Percentiles rank a stretch among this genome's conserved stretches.
Evolutionary conservation across 2,329 filamentous ascomycete species (phyloP).

Genomic region (Hypoxylon sp.): DNA sequence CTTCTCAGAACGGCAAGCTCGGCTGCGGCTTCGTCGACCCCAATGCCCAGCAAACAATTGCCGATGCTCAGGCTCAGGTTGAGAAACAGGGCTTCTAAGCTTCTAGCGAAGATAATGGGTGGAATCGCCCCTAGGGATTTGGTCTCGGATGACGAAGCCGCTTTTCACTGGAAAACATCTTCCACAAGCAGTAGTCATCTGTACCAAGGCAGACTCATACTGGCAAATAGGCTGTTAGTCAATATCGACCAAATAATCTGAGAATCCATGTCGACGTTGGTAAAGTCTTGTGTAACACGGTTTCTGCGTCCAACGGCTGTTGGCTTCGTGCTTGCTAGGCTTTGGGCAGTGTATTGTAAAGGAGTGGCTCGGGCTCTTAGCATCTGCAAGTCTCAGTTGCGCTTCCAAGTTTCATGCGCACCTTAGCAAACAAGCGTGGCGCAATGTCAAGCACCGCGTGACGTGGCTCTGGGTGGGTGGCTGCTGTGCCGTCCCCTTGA

Average conservation of each 20-base stretch:
- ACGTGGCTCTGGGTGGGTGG: constrained; percentile 37
- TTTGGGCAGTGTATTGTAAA: constrained; percentile 2
- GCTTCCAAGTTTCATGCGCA: constrained; percentile 45
- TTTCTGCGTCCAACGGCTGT: no score
- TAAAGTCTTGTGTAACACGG: not conserved
- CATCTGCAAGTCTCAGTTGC: not conserved
- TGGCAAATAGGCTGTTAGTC: constrained; percentile 6
- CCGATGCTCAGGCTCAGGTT: constrained; percentile 51
- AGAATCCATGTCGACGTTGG: no score
- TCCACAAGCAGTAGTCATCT: not conserved
- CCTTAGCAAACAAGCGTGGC: constrained; percentile 24
- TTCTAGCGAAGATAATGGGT: not conserved
- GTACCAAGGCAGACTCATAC: not conserved
- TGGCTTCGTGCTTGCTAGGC: no score
- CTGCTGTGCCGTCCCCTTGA: not conserved
- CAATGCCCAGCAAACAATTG: constrained; percentile 50
- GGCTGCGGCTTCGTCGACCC: constrained; percentile 56
- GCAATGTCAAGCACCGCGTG: constrained; percentile 8
- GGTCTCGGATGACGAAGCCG: not conserved
- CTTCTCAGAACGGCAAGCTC: constrained; percentile 54
- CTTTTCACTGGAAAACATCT: not conserved
- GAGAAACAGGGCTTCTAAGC: constrained; percentile 54
- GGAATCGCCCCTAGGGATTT: not conserved
- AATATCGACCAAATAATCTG: constrained; percentile 6
- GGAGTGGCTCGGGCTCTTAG: not conserved